phyloP scores from a whole-genome alignment of 2,329 filamentous ascomycete genomes.

The Phoma herbarum region DNA sequence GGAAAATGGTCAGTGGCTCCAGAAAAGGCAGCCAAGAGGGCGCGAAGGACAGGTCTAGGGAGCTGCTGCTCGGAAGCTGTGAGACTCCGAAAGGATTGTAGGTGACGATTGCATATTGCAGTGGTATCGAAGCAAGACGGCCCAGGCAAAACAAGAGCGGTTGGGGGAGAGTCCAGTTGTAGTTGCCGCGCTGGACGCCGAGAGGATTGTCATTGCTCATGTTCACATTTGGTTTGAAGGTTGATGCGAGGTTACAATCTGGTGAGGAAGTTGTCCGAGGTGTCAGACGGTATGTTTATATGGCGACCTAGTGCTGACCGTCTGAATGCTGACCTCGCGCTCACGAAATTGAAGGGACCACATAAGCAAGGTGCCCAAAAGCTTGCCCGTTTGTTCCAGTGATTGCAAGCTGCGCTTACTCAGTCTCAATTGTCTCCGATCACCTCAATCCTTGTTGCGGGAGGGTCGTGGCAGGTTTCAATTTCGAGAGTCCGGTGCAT shows the following conservation, averaged over 20 bases:
- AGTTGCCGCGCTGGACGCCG: not conserved
- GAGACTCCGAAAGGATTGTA: not conserved
- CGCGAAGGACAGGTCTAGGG: not conserved
- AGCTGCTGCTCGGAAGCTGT: not conserved
- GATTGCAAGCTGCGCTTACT: not conserved
- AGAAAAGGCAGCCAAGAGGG: not conserved
- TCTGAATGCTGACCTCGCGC: not conserved
- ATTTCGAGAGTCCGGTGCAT: no score
- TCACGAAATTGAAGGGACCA: no score
- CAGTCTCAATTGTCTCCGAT: not conserved
- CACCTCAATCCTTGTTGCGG: not conserved
- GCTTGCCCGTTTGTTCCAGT: not conserved
- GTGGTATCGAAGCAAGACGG: not conserved
- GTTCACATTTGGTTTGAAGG: not conserved
- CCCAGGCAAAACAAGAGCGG: not conserved
- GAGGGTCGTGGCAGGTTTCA: no score
- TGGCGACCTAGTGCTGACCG: not conserved
- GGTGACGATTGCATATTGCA: not conserved
- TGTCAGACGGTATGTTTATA: not conserved
- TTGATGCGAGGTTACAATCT: not conserved
- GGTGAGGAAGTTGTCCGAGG: not conserved
- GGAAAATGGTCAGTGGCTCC: not conserved
- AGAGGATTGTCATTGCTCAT: not conserved
- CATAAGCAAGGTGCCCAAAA: not conserved
- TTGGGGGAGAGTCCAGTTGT: not conserved